Conservation (phyloP, 2,329 filamentous ascomycete genomes). For the Rhynchosporium agropyri region DNA sequence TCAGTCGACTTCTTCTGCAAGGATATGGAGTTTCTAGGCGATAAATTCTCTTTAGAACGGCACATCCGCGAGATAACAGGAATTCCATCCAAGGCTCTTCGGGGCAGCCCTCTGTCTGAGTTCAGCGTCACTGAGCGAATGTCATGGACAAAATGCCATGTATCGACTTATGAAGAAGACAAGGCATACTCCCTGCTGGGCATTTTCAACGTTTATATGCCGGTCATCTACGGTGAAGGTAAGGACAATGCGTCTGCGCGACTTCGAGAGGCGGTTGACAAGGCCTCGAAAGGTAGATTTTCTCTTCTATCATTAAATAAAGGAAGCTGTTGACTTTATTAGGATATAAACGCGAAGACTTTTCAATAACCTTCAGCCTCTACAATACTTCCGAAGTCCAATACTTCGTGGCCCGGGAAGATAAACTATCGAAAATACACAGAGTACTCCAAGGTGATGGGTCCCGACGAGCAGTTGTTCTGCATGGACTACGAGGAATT, state of each 20-base stretch:
- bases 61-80: conserved; percentile 29
- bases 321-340: conserved; percentile 17
- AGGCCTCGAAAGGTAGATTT: conserved; percentile 15
- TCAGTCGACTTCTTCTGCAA: conserved; percentile 30
- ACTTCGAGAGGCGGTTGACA: conserved; percentile 44
- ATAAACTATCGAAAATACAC: conserved; percentile 42
- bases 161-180: conserved; percentile 46
- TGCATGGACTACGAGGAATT: not conserved
- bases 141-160: conserved; percentile 46
- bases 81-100: conserved; percentile 28
- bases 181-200: conserved; percentile 50
- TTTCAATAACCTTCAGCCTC: conserved; percentile 40
- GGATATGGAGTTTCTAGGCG: conserved; percentile 27
- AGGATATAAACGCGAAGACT: conserved; percentile 30
- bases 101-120: conserved; percentile 9
- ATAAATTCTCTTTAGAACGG: conserved; percentile 27
- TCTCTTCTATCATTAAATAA: not conserved
- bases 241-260: conserved; percentile 40
- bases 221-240: conserved; percentile 49
- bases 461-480: conserved; percentile 17
- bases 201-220: conserved; percentile 49
- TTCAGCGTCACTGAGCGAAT: conserved; percentile 35
- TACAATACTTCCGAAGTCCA: conserved; percentile 35
- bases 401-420: conserved; percentile 42
- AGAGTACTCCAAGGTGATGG: conserved; percentile 35